phyloP scores from a whole-genome alignment of 306 rosid genomes.

The Malus orientalis region DNA sequence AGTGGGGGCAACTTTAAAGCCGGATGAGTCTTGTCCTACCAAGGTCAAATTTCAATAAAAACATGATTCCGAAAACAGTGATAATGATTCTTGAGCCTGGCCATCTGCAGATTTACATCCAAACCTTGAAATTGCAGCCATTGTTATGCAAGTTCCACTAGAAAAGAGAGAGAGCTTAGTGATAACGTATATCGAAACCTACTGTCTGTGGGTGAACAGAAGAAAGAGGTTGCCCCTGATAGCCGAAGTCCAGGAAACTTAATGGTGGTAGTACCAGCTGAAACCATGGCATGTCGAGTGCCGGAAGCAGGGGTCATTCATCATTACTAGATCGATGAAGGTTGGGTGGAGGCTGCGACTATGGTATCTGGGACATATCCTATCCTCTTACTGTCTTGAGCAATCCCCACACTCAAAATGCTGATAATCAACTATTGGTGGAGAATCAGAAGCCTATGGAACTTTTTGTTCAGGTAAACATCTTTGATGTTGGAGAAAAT shows the following conservation, averaged over 20 bases:
- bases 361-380: conserved; percentile 99
- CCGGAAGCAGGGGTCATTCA: conserved; percentile 60
- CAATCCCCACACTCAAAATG: conserved; percentile 44
- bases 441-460: conserved; percentile 51
- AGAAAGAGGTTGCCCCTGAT: conserved; percentile 26
- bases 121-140: conserved; percentile 63
- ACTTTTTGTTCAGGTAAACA: conserved; percentile 72
- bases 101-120: conserved; percentile 38
- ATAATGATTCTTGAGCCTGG: conserved; percentile 33
- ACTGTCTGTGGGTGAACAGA: conserved; percentile 33
- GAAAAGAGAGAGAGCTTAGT: conserved; percentile 46
- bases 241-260: conserved; percentile 44
- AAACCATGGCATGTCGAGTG: conserved; percentile 64
- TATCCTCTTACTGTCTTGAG: conserved; percentile 79
- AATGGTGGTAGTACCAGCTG: conserved; percentile 70
- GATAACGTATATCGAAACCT: conserved; percentile 24
- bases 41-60: conserved; percentile 45
- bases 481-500: conserved; percentile 7
- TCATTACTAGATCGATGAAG: conserved; percentile 78
- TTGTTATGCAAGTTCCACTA: conserved; percentile 62
- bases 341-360: conserved; percentile 87
- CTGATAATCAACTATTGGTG: conserved; percentile 38
- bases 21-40: conserved; percentile 16
- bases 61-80: conserved; percentile 23
- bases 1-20: conserved; percentile 25